Evolutionary conservation across 495 filamentous ascomycete genomes (phyloP).

Genomic region (Filosporella fistucella): DNA sequence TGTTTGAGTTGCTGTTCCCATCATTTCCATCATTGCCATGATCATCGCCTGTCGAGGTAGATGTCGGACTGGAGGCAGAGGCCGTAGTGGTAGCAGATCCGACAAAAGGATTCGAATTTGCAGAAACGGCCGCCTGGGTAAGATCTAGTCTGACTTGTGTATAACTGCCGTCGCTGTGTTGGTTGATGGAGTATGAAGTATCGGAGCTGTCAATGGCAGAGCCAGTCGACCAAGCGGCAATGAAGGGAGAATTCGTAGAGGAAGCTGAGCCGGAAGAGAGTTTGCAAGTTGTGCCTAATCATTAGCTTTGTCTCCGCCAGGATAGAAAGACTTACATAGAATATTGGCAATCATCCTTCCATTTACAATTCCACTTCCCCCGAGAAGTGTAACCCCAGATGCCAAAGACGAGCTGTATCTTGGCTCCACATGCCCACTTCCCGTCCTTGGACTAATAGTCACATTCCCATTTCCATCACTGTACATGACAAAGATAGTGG

Average conservation of each 20-base stretch:
- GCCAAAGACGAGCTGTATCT: conserved; percentile 36
- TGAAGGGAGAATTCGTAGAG: conserved; percentile 55
- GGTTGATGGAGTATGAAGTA: conserved; percentile 39
- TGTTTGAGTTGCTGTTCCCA: not conserved
- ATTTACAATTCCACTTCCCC: conserved; percentile 52
- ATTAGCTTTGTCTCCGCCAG: conserved; percentile 25
- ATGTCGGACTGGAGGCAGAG: not conserved
- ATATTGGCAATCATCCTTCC: conserved; percentile 62
- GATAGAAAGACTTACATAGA: conserved; percentile 31
- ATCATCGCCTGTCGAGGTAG: not conserved
- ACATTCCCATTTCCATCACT: conserved; percentile 52
- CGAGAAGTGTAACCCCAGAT: conserved; percentile 48
- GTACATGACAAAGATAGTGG: conserved; percentile 70
- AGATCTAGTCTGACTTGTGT: conserved; percentile 54
- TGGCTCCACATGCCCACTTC: conserved; percentile 49
- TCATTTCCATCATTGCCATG: not conserved
- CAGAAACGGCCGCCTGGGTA: conserved; percentile 16
- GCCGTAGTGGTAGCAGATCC: not conserved
- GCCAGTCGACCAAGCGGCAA: conserved; percentile 61
- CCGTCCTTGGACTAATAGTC: conserved; percentile 58
- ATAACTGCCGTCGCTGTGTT: conserved; percentile 52
- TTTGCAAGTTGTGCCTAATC: conserved; percentile 36
- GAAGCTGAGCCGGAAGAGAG: conserved; percentile 36
- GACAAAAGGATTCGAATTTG: conserved; percentile 47
- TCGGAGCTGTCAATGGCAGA: conserved; percentile 49